These are phyloP conservation scores for Cryphonectria carpinicola DNA, from an alignment of 2,329 filamentous ascomycete genomes.

Conservation along the genomic window DNA sequence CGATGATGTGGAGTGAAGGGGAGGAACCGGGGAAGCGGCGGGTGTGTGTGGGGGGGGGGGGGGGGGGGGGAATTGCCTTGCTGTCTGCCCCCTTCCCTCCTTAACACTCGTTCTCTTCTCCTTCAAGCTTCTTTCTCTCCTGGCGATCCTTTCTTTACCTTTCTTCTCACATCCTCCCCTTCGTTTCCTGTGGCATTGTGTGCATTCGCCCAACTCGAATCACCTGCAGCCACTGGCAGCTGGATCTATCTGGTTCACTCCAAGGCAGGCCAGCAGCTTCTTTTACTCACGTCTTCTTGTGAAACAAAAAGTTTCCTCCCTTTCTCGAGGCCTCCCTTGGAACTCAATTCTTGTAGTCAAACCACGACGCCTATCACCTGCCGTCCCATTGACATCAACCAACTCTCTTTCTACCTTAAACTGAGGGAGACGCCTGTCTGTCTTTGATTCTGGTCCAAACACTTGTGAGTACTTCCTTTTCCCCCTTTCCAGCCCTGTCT, in stretches of 20 bases:
- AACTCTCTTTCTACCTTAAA: neutral
- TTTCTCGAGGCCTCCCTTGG: neutral
- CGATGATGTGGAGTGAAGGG: neutral
- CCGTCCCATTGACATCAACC: neutral
- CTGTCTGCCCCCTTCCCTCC: neutral
- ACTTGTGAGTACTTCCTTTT: neutral
- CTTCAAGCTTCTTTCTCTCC: neutral
- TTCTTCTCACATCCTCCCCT: neutral
- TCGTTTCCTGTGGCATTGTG: neutral
- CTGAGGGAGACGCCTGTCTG: neutral
- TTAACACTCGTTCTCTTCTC: neutral
- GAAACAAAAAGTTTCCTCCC: neutral
- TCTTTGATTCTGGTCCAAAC: neutral
- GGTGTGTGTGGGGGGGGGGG: no score
- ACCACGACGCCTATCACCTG: neutral
- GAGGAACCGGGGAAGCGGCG: no score
- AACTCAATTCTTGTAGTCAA: neutral
- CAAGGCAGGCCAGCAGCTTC: neutral
- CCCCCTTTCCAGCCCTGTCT: neutral
- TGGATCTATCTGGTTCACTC: neutral
- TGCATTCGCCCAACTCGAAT: conserved; percentile 16
- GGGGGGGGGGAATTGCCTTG: neutral
- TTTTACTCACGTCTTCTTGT: neutral
- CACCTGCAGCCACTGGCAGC: neutral
- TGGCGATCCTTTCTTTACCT: neutral